phyloP scores from a whole-genome alignment of 495 filamentous ascomycete species.

The Viridothelium virens region DNA sequence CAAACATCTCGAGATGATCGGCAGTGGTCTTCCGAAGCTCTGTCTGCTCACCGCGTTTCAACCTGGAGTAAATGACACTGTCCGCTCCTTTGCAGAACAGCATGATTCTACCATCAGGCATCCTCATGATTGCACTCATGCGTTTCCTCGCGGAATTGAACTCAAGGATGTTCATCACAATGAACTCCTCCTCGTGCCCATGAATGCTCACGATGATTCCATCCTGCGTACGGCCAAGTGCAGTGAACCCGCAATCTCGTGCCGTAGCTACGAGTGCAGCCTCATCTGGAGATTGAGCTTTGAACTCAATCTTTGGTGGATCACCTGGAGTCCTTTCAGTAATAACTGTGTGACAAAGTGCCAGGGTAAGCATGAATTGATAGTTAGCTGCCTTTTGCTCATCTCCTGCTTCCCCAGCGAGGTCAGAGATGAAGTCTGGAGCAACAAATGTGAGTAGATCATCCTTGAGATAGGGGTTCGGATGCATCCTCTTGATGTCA shows the following conservation, averaged over 20 bases:
- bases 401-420: conserved; percentile 66
- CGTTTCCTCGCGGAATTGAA: conserved; percentile 96
- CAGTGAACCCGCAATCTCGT: conserved; percentile 92
- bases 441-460: conserved; percentile 89
- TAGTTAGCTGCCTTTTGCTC: conserved; percentile 69
- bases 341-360: conserved; percentile 93
- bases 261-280: conserved; percentile 91
- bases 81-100: conserved; percentile 98
- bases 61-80: conserved; percentile 90
- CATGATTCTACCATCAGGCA: conserved; percentile 87
- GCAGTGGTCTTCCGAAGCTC: conserved; percentile 78
- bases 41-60: conserved; percentile 75
- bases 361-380: conserved; percentile 90
- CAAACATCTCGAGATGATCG: conserved; percentile 93
- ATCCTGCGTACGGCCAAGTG: conserved; percentile 69
- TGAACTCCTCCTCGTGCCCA: conserved; percentile 75
- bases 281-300: conserved; percentile 96
- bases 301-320: conserved; percentile 86
- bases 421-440: conserved; percentile 75
- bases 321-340: conserved; percentile 82
- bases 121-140: conserved; percentile 95
- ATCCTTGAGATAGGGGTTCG: conserved; percentile 86
- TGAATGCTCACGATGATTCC: conserved; percentile 78
- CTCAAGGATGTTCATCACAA: conserved; percentile 88
- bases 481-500: conserved; percentile 64